These are phyloP conservation scores for Monilinia fructicola DNA, from an alignment of 2,329 filamentous ascomycete genomes.

Conservation along the genomic window DNA sequence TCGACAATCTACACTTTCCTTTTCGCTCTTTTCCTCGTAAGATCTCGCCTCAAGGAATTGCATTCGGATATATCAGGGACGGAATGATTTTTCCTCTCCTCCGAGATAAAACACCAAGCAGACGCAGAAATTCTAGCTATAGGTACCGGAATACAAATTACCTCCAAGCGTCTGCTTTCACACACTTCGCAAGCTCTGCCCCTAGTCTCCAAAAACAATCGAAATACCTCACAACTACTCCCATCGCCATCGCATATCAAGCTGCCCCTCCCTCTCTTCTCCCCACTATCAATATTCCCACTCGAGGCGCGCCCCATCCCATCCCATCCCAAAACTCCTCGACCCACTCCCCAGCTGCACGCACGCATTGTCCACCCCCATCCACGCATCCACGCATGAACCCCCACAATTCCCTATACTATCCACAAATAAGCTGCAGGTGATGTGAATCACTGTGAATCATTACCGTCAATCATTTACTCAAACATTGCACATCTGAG, in stretches of 20 bases:
- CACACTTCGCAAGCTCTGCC: no score
- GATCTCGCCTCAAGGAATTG: no score
- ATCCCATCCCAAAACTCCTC: not conserved
- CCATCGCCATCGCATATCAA: not conserved
- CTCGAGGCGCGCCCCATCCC: not conserved
- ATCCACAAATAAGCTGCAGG: constrained; percentile 7
- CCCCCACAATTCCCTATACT: no score
- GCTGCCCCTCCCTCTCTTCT: not conserved
- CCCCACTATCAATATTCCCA: not conserved
- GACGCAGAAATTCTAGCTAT: no score
- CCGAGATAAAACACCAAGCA: no score
- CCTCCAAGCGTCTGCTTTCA: no score
- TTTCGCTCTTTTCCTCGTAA: no score
- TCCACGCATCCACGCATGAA: not conserved
- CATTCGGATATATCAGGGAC: no score
- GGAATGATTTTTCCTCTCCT: no score
- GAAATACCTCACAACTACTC: not conserved
- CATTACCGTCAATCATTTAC: not conserved
- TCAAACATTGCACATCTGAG: not conserved
- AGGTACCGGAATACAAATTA: no score
- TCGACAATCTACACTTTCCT: no score
- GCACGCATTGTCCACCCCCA: constrained; percentile 13
- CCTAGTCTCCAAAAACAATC: no score
- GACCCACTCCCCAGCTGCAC: constrained; percentile 2
- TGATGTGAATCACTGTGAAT: constrained; percentile 13